Base-by-base conservation (phyloP, 805 yeast species). In the Saccharomycopsis babjevae region DNA sequence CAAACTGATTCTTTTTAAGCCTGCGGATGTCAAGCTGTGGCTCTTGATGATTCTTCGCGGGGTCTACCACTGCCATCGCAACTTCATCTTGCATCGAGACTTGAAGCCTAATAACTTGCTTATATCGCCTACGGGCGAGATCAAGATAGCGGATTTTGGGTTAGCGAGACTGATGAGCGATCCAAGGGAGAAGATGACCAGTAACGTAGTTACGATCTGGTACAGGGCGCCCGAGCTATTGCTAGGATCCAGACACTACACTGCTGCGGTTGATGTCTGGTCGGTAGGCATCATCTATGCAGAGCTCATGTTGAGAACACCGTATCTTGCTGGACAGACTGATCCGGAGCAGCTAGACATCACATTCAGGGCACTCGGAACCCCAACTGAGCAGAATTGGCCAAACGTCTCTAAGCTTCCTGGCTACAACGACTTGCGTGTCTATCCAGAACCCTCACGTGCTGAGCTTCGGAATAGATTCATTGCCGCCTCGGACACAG, bases 181-280 rank as follows among this genome's bases (percentile, higher is more conserved):
- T 28, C 89, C 92, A 0, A 67, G 68, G 55, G 82, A 84, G 54
- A 82, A 83, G 62, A 76, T 94, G 71, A 89, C 98, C 0, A 88
- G 96, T 1, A 93, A 92, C 65, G 99, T 94, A 3, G 99, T 94
- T 1, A 94, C 99, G 1, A 76, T 98, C 63, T 94, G 99, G 99
- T 94, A 94, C 72, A 77, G 98, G 60, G 96, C 98, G 0, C 99
- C 99, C 0, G 99, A 94, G 68, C 75, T 94, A 56, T 74, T 94
- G 28, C 83, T 93, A 64, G 97, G 97, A 0, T 87, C 97, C 0
- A 80, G 86, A 56, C 94, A 90, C 71, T 94, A 94, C 68, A 86
- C 97, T 0, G 86, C 85, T 1, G 96, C 96, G 0, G 82, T 94
- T 3, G 99, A 94, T 73, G 76, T 91, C 13, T 94, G 99, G 99